Conservation (phyloP, 2,329 filamentous ascomycete species). For the Calonectria multiphialidica region DNA sequence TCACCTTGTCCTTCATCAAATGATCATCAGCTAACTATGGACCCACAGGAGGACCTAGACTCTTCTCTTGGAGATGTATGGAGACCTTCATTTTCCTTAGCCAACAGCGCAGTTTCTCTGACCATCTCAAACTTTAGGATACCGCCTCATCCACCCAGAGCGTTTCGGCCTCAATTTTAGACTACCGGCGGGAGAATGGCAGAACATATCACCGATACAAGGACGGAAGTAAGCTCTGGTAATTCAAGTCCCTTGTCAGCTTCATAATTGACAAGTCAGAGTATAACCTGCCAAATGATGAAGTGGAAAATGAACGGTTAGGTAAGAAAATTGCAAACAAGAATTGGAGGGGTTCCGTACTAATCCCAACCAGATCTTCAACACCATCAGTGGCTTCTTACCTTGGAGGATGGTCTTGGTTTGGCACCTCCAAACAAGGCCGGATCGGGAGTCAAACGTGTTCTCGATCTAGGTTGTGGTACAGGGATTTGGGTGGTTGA, state of each 20-base stretch:
- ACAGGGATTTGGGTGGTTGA: constrained; percentile 15
- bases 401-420: constrained; percentile 1
- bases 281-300: constrained; percentile 9
- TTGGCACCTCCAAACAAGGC: neutral
- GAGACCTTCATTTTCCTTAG: too few relatives aligned
- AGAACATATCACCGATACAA: constrained; percentile 18
- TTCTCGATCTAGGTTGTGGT: constrained; percentile 1
- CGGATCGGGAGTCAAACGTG: neutral
- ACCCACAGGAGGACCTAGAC: neutral
- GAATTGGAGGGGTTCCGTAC: neutral
- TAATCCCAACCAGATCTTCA: neutral
- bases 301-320: constrained; percentile 2
- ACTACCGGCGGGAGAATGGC: constrained; percentile 14
- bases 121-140: neutral
- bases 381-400: constrained; percentile 11
- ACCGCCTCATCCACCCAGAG: constrained; percentile 4
- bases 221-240: neutral
- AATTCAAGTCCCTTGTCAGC: too few relatives aligned
- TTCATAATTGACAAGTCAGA: neutral
- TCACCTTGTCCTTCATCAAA: neutral
- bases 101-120: neutral
- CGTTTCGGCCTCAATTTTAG: constrained; percentile 2
- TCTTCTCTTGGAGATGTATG: constrained; percentile 5
- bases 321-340: neutral
- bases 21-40: neutral